Evolutionary conservation across 257 asterid species (phyloP), one percentile per base, ranked within the genome.

Genomic region (Handroanthus guayacan): DNA sequence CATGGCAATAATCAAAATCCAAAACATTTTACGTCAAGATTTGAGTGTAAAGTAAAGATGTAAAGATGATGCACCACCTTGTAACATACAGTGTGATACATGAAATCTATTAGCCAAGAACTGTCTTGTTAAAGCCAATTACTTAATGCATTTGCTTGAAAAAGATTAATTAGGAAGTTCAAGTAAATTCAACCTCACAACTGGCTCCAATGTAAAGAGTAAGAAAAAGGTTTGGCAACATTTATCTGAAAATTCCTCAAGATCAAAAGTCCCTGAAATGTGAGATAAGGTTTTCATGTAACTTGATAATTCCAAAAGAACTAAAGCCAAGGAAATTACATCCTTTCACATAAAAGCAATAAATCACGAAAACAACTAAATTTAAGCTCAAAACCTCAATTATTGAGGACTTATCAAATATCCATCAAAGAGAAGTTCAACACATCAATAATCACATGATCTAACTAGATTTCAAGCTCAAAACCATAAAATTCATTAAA

Each of bases 231-330:
- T 60, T 47, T 5, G n/a, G 47, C 39, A 3, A 31, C 47, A 47
- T 34, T 9, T 6, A 38, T 9, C 38, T 14, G 3, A 0, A 44
- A 11, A 34, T 2, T 13, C 45, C 43, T 8, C 5, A 25, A 44
- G 34, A 55, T 16, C 13, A 60, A 34, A 36, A 20, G 57, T 47
- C 60, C 44, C 36, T 34, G 20, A 31, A 50, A 48, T 50, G 45
- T 34, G 7, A 37, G 18, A 41, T 58, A 55, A 16, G 25, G 4
- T 39, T 57, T 16, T 39, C 39, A 36, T 5, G 16, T 39, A 75
- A 55, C 45, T 67, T 69, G 54, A 5, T 43, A 47, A 25, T 18
- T 16, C 69, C 67, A 37, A 71, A 48, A 47, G 5, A 72, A 62
- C 52, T 3, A 16, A n/a, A 65, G 39, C 52, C 51, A 6, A 12